Percentiles rank a stretch among this genome's conserved stretches.
These are phyloP conservation scores for Pyrenophora teres DNA, from an alignment of 2,329 filamentous ascomycete genomes.

Conservation along the genomic window DNA sequence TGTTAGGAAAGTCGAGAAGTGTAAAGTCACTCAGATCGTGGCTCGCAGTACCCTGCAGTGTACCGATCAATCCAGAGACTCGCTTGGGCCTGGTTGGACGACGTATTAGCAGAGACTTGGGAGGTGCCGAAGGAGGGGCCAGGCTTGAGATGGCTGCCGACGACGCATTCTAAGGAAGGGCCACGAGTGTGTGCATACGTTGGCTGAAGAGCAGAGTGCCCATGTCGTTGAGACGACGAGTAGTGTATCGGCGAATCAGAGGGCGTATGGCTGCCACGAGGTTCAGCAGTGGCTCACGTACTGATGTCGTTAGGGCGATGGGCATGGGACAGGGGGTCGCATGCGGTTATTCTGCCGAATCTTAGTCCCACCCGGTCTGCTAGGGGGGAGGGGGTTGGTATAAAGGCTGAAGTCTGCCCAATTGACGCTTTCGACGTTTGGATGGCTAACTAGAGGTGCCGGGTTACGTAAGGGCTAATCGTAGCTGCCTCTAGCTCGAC, in stretches of 20 bases:
- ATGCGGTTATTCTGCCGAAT: slow-evolving; percentile 25
- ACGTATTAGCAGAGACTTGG: slow-evolving; percentile 29
- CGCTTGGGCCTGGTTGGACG: slow-evolving; percentile 31
- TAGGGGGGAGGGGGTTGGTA: not conserved
- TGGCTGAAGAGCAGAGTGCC: slow-evolving; percentile 32
- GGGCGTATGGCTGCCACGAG: slow-evolving; percentile 23
- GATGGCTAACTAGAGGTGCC: slow-evolving; percentile 3
- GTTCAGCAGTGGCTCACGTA: slow-evolving; percentile 15
- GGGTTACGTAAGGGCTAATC: slow-evolving; percentile 18
- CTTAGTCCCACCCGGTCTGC: slow-evolving; percentile 4
- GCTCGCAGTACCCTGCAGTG: slow-evolving; percentile 27
- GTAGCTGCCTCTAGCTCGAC: slow-evolving; percentile 11
- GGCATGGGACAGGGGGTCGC: slow-evolving; percentile 8
- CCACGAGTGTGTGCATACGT: slow-evolving; percentile 43
- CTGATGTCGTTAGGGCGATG: slow-evolving; percentile 18
- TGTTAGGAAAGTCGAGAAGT: slow-evolving; percentile 35
- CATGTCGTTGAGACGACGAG: slow-evolving; percentile 35
- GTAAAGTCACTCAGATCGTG: slow-evolving; percentile 34
- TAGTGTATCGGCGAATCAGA: slow-evolving; percentile 31
- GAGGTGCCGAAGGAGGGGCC: slow-evolving; percentile 35
- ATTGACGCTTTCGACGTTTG: slow-evolving; percentile 13
- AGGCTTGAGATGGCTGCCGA: slow-evolving; percentile 26
- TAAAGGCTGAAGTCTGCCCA: slow-evolving; percentile 15
- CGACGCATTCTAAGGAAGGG: slow-evolving; percentile 35
- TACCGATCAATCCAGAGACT: slow-evolving; percentile 28